These are phyloP conservation scores for Withania somnifera DNA, from an alignment of 305 asterid species.

Conservation along the genomic window DNA sequence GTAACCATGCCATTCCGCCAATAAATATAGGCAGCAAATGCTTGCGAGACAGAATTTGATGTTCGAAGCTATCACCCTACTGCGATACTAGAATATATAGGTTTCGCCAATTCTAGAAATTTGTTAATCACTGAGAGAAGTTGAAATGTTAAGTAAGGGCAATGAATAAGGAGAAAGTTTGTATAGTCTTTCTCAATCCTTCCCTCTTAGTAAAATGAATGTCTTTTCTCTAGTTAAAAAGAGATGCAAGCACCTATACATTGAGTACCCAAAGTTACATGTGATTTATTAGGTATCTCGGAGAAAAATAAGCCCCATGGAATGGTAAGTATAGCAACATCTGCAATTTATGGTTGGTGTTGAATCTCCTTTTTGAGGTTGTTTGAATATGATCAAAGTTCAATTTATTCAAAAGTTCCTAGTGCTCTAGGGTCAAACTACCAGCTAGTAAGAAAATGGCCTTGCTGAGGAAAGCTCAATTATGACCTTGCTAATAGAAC, in stretches of 20 bases:
- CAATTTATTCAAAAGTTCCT: neutral
- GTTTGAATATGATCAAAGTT: neutral
- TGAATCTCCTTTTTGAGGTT: neutral
- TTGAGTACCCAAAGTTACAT: neutral
- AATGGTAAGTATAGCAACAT: neutral
- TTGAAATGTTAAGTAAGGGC: neutral
- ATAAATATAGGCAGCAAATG: neutral
- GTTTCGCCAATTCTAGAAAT: neutral
- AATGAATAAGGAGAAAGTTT: neutral
- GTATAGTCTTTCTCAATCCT: neutral
- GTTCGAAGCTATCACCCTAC: neutral
- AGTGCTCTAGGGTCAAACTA: neutral
- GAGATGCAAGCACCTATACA: neutral
- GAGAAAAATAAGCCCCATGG: neutral
- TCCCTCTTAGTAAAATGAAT: neutral
- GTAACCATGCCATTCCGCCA: neutral
- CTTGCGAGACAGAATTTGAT: neutral
- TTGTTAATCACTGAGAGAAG: neutral
- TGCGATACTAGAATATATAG: neutral
- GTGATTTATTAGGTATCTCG: neutral
- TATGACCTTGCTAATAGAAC: neutral
- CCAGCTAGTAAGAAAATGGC: neutral
- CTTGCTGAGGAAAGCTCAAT: neutral
- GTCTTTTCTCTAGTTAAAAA: neutral
- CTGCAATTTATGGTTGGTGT: neutral